phyloP scores from a whole-genome alignment of 495 filamentous ascomycete species.

The Podospora pseudocomata region DNA sequence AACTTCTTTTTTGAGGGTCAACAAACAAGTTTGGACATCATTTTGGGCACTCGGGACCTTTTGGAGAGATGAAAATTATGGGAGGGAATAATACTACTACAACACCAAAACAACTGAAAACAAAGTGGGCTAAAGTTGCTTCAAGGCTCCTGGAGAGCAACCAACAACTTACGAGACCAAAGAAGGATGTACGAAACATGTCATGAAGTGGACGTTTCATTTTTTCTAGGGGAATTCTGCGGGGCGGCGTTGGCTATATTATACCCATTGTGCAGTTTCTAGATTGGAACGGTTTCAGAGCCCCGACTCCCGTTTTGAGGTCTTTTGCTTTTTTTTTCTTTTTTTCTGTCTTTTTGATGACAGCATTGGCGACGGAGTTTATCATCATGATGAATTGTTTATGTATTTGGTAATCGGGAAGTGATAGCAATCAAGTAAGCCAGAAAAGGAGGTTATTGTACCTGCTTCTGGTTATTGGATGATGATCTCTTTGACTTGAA shows the following conservation, averaged over 20 bases:
- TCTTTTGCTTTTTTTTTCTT: neutral
- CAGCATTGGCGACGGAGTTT: neutral
- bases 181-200: neutral
- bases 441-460: neutral
- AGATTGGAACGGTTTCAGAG: conserved; percentile 16
- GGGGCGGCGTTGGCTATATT: conserved; percentile 6
- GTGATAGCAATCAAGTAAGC: neutral
- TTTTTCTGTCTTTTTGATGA: neutral
- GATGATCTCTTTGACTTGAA: neutral
- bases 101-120: neutral
- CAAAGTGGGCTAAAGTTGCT: neutral
- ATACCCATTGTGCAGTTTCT: conserved; percentile 11
- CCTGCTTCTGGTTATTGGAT: neutral
- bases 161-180: neutral
- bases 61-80: neutral
- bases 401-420: neutral
- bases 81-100: neutral
- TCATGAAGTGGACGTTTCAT: conserved; percentile 9
- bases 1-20: neutral
- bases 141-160: neutral
- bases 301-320: conserved; percentile 14
- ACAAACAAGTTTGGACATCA: neutral
- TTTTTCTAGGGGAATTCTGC: neutral
- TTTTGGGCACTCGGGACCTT: neutral
- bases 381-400: neutral